Percentiles rank a stretch among this genome's conserved stretches.
Conservation (phyloP, 345 rosid species). For the Limnanthes douglasii region DNA sequence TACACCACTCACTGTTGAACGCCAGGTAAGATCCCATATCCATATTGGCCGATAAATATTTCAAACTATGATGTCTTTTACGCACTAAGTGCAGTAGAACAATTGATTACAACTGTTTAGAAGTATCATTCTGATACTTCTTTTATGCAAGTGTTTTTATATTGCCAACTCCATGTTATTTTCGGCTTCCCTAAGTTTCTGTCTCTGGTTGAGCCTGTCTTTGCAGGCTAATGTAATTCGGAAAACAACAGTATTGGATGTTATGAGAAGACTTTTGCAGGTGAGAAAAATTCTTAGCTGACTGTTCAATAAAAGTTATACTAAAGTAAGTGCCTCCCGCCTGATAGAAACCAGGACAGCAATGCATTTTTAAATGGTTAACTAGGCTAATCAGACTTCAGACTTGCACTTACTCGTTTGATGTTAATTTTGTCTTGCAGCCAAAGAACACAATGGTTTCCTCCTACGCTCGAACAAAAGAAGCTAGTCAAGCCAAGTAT, state of each 20-base stretch:
- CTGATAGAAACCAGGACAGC: too few relatives aligned
- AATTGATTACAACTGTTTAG: too few relatives aligned
- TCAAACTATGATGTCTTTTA: too few relatives aligned
- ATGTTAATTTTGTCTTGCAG: conserved; percentile 44
- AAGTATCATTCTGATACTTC: too few relatives aligned
- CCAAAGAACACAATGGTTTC: conserved; percentile 95
- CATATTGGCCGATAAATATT: background rate
- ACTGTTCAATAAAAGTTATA: background rate
- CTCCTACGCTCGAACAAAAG: conserved; percentile 91
- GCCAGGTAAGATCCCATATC: conserved; percentile 40
- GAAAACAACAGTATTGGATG: conserved; percentile 93
- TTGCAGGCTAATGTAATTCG: conserved; percentile 92
- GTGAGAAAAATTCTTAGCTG: conserved; percentile 14
- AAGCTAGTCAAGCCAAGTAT: conserved; percentile 98
- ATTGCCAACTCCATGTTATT: too few relatives aligned
- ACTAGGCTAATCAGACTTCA: too few relatives aligned
- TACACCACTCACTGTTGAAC: conserved; percentile 91
- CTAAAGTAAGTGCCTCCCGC: conserved; percentile 6
- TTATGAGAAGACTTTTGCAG: conserved; percentile 97
- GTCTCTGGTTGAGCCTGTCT: conserved; percentile 13
- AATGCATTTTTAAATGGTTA: too few relatives aligned
- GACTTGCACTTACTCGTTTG: too few relatives aligned
- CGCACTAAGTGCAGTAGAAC: too few relatives aligned
- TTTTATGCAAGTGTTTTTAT: too few relatives aligned
- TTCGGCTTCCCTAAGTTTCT: background rate